phyloP scores from a whole-genome alignment of 225 moss, liverwort and hornwort genomes.

The Pseudisothecium myosuroides region DNA sequence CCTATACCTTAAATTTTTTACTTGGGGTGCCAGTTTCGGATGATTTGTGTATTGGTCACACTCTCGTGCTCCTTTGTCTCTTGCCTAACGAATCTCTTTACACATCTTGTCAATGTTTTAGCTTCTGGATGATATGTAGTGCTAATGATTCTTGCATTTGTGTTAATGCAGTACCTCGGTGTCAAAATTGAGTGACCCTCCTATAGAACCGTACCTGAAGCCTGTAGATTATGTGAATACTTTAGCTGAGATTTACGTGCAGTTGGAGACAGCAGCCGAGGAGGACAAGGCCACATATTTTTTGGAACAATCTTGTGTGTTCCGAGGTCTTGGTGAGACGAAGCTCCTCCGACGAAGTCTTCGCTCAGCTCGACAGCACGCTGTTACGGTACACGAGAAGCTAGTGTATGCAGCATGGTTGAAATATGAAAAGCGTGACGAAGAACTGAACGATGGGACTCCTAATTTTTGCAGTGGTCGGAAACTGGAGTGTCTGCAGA shows the following conservation, averaged over 20 bases:
- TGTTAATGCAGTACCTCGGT: slow-evolving; percentile 68
- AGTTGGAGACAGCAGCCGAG: slow-evolving; percentile 81
- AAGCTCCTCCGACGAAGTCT: slow-evolving; percentile 91
- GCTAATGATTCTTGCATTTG: neutral
- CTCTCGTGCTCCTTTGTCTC: neutral
- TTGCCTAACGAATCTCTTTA: neutral
- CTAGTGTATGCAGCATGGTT: slow-evolving; percentile 95
- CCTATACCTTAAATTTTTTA: neutral
- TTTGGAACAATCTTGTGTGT: slow-evolving; percentile 88
- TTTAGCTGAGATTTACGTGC: slow-evolving; percentile 80
- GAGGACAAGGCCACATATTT: slow-evolving; percentile 67
- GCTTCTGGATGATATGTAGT: neutral
- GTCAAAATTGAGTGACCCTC: slow-evolving; percentile 77
- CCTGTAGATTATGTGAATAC: slow-evolving; percentile 97
- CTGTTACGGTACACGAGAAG: slow-evolving; percentile 82
- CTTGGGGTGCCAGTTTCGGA: neutral
- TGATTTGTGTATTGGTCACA: neutral
- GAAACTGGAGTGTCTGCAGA: slow-evolving; percentile 74
- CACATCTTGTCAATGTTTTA: neutral
- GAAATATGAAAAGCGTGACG: slow-evolving; percentile 88
- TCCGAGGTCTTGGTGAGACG: slow-evolving; percentile 90
- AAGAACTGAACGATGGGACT: slow-evolving; percentile 73
- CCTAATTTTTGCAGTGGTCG: slow-evolving; percentile 80
- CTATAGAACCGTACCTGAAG: slow-evolving; percentile 70
- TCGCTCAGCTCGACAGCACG: slow-evolving; percentile 82